Evolutionary conservation across 2,329 filamentous ascomycete genomes (phyloP), one percentile per base, ranked within the genome.

Genomic region (Alternaria consortialis): DNA sequence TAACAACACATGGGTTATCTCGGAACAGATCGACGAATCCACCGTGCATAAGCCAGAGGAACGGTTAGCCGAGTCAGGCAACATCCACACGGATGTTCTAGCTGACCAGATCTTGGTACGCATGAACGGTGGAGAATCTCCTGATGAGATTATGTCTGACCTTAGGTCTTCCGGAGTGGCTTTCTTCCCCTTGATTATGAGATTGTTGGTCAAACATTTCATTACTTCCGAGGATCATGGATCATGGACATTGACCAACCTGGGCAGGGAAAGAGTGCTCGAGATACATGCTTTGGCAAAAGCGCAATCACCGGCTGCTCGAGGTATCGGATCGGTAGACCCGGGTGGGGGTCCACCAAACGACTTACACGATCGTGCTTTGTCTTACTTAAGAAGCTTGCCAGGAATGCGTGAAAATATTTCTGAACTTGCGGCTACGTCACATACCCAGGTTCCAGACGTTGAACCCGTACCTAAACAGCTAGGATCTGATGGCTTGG

Each of bases 1-100:
- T 8, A 32, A 27, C 1, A 34, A 53, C 17, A 72, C 65, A 2
- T 71, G 70, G 70, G 68, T 71, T 1, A 32, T 68, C 5, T 66
- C 68, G 15, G 7, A 53, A 4, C 11, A 2, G 29, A 5, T 6
- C 15, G 7, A n/a, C 0, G 20, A 20, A 20, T 20, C 20, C 20
- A 20, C 20, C 2, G 20, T 20, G 2, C 20, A 20, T 20, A 20
- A 20, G 20, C 20, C 20, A 20, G 20, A 20, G 20, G 20, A 20
- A 20, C 20, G 20, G 20, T 20, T 20, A 20, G 20, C 20, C 20
- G 20, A 20, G 20, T 13, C 20, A 4, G 23, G 5, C 17, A 9
- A 13, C 2, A 13, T n/a, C 20, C 17, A 13, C 23, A n/a, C 7
- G 17, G 13, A 25, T 44, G 17, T 1, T 44, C 23, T 44, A 0